Evolutionary conservation across 225 moss, liverwort and hornwort species (phyloP).

Genomic region (Bryum argenteum): DNA sequence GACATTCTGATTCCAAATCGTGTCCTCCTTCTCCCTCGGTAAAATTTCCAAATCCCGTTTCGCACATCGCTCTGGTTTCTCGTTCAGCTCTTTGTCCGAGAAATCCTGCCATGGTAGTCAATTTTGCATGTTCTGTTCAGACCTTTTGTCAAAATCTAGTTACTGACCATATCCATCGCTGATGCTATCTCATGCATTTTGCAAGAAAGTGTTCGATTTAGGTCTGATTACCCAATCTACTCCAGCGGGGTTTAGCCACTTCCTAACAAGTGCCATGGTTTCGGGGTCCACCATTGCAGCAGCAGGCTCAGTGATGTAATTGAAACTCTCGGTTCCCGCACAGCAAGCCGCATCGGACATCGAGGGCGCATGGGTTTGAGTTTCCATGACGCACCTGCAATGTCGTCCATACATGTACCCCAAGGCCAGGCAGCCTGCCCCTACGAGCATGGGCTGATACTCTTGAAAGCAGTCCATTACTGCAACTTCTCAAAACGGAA

Average conservation of each 20-base stretch:
- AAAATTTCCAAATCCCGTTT: slow-evolving; percentile 48
- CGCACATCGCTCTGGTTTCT: slow-evolving; percentile 35
- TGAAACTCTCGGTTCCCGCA: slow-evolving; percentile 30
- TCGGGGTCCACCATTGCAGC: slow-evolving; percentile 33
- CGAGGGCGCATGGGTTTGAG: neutral
- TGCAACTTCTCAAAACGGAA: neutral
- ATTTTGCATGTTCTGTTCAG: neutral
- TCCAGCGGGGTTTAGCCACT: slow-evolving; percentile 31
- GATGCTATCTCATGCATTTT: neutral
- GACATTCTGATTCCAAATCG: slow-evolving; percentile 27
- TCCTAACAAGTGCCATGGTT: slow-evolving; percentile 25
- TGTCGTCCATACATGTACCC: slow-evolving; percentile 61
- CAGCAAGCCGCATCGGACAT: slow-evolving; percentile 44
- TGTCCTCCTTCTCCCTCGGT: slow-evolving; percentile 36
- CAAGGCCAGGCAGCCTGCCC: slow-evolving; percentile 53
- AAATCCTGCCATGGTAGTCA: slow-evolving; percentile 14
- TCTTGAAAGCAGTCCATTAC: slow-evolving; percentile 21
- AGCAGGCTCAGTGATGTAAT: slow-evolving; percentile 25
- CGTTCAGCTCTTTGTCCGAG: slow-evolving; percentile 11
- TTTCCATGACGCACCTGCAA: slow-evolving; percentile 39
- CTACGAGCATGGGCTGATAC: slow-evolving; percentile 54
- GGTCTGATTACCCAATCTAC: slow-evolving; percentile 30
- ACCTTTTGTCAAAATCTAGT: too few relatives aligned
- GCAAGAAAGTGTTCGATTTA: neutral
- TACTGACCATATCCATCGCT: neutral